phyloP scores from a whole-genome alignment of 2,329 filamentous ascomycete species.

The Venturia oleaginea region DNA sequence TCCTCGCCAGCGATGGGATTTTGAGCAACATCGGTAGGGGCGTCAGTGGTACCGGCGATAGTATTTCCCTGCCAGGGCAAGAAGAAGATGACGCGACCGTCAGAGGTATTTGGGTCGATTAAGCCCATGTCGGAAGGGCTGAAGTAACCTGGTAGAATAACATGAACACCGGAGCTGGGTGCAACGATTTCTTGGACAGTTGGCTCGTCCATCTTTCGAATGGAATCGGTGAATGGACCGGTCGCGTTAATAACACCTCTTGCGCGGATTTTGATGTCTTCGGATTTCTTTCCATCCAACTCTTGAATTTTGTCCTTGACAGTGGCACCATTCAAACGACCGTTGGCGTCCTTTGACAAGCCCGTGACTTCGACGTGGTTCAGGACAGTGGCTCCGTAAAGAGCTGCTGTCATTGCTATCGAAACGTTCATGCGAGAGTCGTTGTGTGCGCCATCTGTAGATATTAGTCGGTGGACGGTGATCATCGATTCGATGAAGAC shows the following conservation, averaged over 20 bases:
- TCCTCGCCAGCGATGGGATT: slow-evolving; percentile 73
- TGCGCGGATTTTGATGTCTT: slow-evolving; percentile 63
- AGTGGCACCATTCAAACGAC: slow-evolving; percentile 63
- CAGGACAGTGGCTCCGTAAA: slow-evolving; percentile 74
- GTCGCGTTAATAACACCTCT: slow-evolving; percentile 84
- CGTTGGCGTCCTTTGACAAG: slow-evolving; percentile 64
- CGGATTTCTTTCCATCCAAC: slow-evolving; percentile 50
- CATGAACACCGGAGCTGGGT: slow-evolving; percentile 75
- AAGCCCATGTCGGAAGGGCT: slow-evolving; percentile 79
- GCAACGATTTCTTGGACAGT: slow-evolving; percentile 68
- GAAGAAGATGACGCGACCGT: slow-evolving; percentile 88
- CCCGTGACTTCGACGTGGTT: slow-evolving; percentile 76
- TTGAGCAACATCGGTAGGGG: slow-evolving; percentile 59
- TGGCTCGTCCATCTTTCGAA: slow-evolving; percentile 75
- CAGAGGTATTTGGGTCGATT: slow-evolving; percentile 77
- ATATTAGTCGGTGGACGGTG: neutral
- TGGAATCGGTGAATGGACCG: slow-evolving; percentile 77
- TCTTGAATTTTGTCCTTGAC: slow-evolving; percentile 63
- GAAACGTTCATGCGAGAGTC: slow-evolving; percentile 90
- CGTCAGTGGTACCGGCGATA: slow-evolving; percentile 81
- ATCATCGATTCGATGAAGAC: slow-evolving; percentile 7
- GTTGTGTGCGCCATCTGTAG: slow-evolving; percentile 72
- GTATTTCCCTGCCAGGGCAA: slow-evolving; percentile 89
- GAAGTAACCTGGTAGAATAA: slow-evolving; percentile 81
- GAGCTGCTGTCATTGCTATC: slow-evolving; percentile 76